Evolutionary conservation across 2,329 filamentous ascomycete species (phyloP).

Genomic region (Rutstroemia sp.): DNA sequence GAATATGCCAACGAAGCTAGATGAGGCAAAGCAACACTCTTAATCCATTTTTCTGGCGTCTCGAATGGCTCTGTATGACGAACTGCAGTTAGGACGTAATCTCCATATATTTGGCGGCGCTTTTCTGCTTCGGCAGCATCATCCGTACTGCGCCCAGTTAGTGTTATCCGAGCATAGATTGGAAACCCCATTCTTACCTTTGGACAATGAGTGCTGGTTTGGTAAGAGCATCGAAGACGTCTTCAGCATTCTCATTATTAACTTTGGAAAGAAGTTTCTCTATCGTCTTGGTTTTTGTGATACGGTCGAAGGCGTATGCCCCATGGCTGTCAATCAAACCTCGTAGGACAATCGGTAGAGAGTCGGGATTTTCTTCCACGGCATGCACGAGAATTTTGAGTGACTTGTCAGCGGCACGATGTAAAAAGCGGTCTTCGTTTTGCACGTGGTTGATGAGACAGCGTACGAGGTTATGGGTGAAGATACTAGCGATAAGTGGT

Average conservation of each 20-base stretch:
- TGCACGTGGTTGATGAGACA: constrained; percentile 78
- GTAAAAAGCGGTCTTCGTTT: constrained; percentile 69
- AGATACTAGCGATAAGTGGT: constrained; percentile 51
- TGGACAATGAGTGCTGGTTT: constrained; percentile 35
- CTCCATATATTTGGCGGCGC: constrained; percentile 26
- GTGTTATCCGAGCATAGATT: not conserved
- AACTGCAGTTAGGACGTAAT: constrained; percentile 27
- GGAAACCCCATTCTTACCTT: constrained; percentile 24
- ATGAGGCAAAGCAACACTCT: constrained; percentile 18
- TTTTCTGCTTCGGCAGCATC: constrained; percentile 23
- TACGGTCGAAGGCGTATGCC: constrained; percentile 73
- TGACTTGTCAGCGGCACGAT: constrained; percentile 69
- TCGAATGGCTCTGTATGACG: constrained; percentile 21
- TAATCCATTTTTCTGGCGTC: constrained; percentile 19
- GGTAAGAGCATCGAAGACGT: constrained; percentile 41
- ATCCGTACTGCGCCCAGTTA: constrained; percentile 11
- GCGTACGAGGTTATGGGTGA: constrained; percentile 75
- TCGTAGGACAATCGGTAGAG: constrained; percentile 53
- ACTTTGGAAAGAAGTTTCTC: constrained; percentile 43
- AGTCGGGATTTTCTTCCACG: constrained; percentile 51
- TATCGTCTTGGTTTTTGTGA: constrained; percentile 78
- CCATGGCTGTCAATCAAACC: constrained; percentile 65
- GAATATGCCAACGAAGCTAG: constrained; percentile 49
- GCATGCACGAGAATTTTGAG: constrained; percentile 63
- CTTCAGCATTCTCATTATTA: constrained; percentile 24